phyloP scores from a whole-genome alignment of 1,139 yeast species.

The Suzukiozyma palmioleophila region DNA sequence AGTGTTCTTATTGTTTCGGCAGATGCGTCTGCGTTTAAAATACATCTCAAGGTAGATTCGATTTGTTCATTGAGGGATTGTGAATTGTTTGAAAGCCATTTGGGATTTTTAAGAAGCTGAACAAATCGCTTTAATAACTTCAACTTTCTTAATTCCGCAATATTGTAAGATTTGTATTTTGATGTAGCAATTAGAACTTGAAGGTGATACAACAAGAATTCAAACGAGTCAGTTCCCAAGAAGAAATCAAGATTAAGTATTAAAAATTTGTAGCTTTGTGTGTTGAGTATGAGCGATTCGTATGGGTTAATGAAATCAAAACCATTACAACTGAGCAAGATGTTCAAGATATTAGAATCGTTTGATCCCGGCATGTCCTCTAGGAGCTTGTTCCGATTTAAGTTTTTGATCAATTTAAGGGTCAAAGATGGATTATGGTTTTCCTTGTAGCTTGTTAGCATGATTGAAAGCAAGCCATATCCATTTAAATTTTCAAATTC shows the following conservation, averaged over 20 bases:
- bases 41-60: constrained; percentile 16
- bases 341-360: constrained; percentile 14
- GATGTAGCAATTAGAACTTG: constrained; percentile 50
- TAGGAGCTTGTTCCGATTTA: constrained; percentile 5
- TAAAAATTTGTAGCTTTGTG: constrained; percentile 25
- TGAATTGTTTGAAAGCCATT: constrained; percentile 10
- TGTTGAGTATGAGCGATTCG: constrained; percentile 29
- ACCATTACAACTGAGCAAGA: constrained; percentile 24
- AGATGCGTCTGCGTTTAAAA: constrained; percentile 29
- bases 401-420: constrained; percentile 11
- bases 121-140: constrained; percentile 50
- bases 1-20: constrained; percentile 35
- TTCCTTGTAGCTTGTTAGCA: constrained; percentile 27
- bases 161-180: constrained; percentile 45
- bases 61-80: constrained; percentile 16
- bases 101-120: constrained; percentile 42
- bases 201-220: constrained; percentile 52
- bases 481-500: constrained; percentile 45
- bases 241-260: constrained; percentile 34
- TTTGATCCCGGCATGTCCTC: constrained; percentile 7
- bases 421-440: constrained; percentile 16
- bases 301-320: constrained; percentile 19
- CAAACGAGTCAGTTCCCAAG: constrained; percentile 38
- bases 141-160: constrained; percentile 47
- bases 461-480: constrained; percentile 31